Evolutionary conservation across 2,329 filamentous ascomycete genomes (phyloP).

Genomic region (Beauveria caledonica): DNA sequence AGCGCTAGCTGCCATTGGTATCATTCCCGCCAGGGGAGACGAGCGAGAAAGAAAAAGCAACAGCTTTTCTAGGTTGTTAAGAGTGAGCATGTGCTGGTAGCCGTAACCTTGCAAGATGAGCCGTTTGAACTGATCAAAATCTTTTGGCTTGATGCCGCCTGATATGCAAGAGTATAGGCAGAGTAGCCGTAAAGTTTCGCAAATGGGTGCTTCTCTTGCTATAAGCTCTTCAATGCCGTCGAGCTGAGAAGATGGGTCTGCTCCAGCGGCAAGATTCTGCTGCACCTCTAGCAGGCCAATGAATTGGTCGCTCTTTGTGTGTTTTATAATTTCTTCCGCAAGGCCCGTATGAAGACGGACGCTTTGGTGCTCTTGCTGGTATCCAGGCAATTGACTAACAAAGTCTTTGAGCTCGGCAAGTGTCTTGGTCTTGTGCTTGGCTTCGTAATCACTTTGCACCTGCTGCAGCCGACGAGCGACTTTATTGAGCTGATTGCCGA

Average conservation of each 20-base stretch:
- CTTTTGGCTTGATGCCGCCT: slow-evolving; percentile 79
- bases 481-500: slow-evolving; percentile 81
- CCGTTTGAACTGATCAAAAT: slow-evolving; percentile 82
- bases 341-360: slow-evolving; percentile 87
- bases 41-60: slow-evolving; percentile 73
- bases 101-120: slow-evolving; percentile 89
- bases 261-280: slow-evolving; percentile 86
- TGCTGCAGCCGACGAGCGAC: slow-evolving; percentile 76
- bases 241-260: slow-evolving; percentile 81
- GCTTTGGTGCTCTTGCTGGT: slow-evolving; percentile 88
- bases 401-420: slow-evolving; percentile 90
- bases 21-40: slow-evolving; percentile 71
- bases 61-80: slow-evolving; percentile 81
- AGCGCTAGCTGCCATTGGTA: slow-evolving; percentile 58
- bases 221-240: slow-evolving; percentile 94
- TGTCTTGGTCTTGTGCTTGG: slow-evolving; percentile 78
- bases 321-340: slow-evolving; percentile 90
- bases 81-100: slow-evolving; percentile 86
- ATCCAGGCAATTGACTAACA: slow-evolving; percentile 84
- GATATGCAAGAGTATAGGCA: slow-evolving; percentile 88
- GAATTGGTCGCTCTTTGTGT: slow-evolving; percentile 84
- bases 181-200: slow-evolving; percentile 74
- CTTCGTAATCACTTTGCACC: slow-evolving; percentile 82
- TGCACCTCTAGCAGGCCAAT: slow-evolving; percentile 84
- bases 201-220: slow-evolving; percentile 70